Base-by-base conservation (phyloP, 257 asterid species). In the Penstemon eatonii region DNA sequence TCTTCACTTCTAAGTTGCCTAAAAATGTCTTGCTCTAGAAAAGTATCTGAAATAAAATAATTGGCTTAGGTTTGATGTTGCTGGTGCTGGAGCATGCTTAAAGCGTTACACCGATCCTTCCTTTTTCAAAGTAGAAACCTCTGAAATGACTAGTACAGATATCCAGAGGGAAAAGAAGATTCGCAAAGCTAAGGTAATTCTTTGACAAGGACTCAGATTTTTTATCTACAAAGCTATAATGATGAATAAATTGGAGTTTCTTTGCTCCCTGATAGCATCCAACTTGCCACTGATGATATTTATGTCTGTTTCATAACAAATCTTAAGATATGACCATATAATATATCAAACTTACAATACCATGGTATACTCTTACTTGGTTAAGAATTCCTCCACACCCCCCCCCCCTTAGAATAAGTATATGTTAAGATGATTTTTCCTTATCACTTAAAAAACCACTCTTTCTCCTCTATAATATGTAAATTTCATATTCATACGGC, bases 81-180 rank as follows among this genome's bases (percentile, higher is more conserved):
- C 93, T 65, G 99, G 99, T 64, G 96, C 95, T 80, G 99, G 99
- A 76, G 93, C 97, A 69, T 91, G 96, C 78, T 84, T 89, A 60
- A 91, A 89, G 79, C 99, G 97, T 46, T 94, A 87, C 81, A 89
- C 99, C 3, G 97, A 94, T 71, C 99, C 99, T 56, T 91, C 97
- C 52, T 84, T 80, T 77, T 94, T 80, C 76, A 94, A 86, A 82
- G 72, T 78, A 56, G 99, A 87, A 75, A 41, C 83, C 65, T 74
- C 82, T 63, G 78, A 63, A 72, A 73, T 71, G 73, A 68, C 75
- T 62, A 71, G 62, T 68, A 36, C 86, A 47, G 89, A 83, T 71
- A 72, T 72, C 76, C 89, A 77, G 63, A 77, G 89, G 80, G 97
- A 91, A 72, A 94, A 82, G 89, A 93, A 81, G 82, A 70, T 71